Base-by-base conservation (phyloP, 345 rosid genomes). In the Lenwebbia sp. region DNA sequence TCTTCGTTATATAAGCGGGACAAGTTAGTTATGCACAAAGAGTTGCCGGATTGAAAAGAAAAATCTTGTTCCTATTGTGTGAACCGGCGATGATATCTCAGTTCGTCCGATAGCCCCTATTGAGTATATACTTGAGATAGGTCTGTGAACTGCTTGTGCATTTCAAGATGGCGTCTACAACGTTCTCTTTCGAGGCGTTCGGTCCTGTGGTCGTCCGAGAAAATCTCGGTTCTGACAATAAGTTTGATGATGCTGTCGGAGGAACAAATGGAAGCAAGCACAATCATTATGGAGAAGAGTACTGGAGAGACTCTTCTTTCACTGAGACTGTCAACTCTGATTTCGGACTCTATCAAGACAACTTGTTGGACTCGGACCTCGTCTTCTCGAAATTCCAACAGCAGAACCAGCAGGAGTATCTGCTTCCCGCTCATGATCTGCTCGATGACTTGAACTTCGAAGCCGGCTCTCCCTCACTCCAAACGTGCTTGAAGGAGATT, bases 401-500 rank as follows among this genome's bases (percentile, higher is more conserved):
- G 41, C 88, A 51, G 51, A 40, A 86, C 52, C 89, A 86, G 82
- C 28, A 85, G 53, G 85, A 83, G 49, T 83, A 60, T 17, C 54
- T 5, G 21, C 41, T 52, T 86, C 78, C 87, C 7, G 89, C 62
- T 83, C 65, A 25, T 82, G 87, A 85, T 41, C 87, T 85, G 23
- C 56, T 89, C 33, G 91, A 88, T 50, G 90, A 89, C 54, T 82
- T 78, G 30, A 54, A 55, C 44, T 86, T 88, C 40, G 84, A 89
- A 86, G 40, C 54, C 28, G 40, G 78, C 74, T 84, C 89, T 70
- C 92, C 91, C 19, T 86, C 88, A 21, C n/a, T 87, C 56, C 88
- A 90, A 78, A 82, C 89, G 57, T 83, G 87, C 82, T 26, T 62
- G 23, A 87, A 88, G 70, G 91, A 88, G 78, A 88, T 86, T 25